phyloP scores from a whole-genome alignment of 306 rosid genomes.

The Prunus campanulata region DNA sequence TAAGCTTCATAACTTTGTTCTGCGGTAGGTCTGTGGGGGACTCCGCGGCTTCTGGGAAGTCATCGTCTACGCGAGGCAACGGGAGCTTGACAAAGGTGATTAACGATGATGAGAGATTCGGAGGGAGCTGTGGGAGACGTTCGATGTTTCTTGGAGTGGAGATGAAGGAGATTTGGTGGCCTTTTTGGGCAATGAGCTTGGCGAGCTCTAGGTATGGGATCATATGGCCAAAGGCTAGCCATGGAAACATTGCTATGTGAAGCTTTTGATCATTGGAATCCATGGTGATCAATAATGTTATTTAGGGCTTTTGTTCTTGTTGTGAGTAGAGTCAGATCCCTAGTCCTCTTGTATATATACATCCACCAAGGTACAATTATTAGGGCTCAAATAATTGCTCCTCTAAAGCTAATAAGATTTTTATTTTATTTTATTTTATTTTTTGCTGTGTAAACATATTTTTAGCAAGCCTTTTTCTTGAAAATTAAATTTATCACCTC shows the following conservation, averaged over 20 bases:
- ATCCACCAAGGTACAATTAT: too few species aligned
- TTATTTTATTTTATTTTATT: too few species aligned
- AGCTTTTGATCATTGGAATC: too few species aligned
- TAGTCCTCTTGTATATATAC: too few species aligned
- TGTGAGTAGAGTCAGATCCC: too few species aligned
- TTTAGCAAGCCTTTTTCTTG: too few species aligned
- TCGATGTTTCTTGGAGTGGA: conserved; percentile 60
- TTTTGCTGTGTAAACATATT: too few species aligned
- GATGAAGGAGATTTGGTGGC: conserved; percentile 42
- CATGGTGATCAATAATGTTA: too few species aligned
- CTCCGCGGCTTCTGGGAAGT: conserved; percentile 45
- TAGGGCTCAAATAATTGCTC: too few species aligned
- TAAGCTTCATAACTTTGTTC: conserved; percentile 36
- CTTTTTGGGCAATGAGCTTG: conserved; percentile 49
- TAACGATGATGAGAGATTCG: conserved; percentile 8
- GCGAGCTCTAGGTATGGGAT: conserved; percentile 45
- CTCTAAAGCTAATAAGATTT: too few species aligned
- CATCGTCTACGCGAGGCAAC: conserved; percentile 9
- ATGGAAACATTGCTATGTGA: conserved; percentile 24
- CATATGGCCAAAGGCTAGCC: conserved; percentile 58
- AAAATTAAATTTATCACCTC: too few species aligned
- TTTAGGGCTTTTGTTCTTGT: too few species aligned
- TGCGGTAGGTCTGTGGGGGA: conserved; percentile 39
- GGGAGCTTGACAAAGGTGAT: conserved; percentile 38
- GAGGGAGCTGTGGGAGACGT: conserved; percentile 46